Evolutionary conservation across 768 basidiomycete species (phyloP).

Genomic region (Tephrocybe sp.): DNA sequence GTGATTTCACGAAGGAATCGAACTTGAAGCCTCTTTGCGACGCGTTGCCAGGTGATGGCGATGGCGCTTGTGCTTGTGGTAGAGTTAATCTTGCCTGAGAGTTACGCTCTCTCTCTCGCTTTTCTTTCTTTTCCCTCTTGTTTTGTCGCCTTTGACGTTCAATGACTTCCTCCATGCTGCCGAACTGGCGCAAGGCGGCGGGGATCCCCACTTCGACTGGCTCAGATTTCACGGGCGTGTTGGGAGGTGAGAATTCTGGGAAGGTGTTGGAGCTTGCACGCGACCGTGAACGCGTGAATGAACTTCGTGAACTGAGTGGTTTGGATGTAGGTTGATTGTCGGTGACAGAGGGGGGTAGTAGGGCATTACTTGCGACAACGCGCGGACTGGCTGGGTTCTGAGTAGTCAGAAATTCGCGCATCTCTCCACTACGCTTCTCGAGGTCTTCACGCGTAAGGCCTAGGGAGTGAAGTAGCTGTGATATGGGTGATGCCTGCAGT

Average conservation of each 20-base stretch:
- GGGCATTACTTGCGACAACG: constrained; percentile 36
- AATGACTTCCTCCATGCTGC: constrained; percentile 77
- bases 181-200: constrained; percentile 56
- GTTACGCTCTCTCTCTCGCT: constrained; percentile 49
- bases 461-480: constrained; percentile 66
- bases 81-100: constrained; percentile 29
- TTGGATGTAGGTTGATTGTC: constrained; percentile 36
- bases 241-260: constrained; percentile 54
- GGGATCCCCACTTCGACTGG: constrained; percentile 41
- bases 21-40: constrained; percentile 44
- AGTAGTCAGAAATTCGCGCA: constrained; percentile 75
- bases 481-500: constrained; percentile 62
- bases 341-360: constrained; percentile 32
- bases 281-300: constrained; percentile 44
- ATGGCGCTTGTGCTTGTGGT: constrained; percentile 40
- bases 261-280: constrained; percentile 49
- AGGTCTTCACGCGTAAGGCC: constrained; percentile 81
- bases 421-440: constrained; percentile 68
- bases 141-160: constrained; percentile 68
- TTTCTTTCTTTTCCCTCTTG: constrained; percentile 51
- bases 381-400: constrained; percentile 48
- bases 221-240: constrained; percentile 66
- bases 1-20: constrained; percentile 52
- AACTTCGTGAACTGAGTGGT: constrained; percentile 32
- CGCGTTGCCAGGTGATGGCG: constrained; percentile 54